Evolutionary conservation across 176 grass and related monocot genomes (phyloP).

Genomic region (Juncus inflexus): DNA sequence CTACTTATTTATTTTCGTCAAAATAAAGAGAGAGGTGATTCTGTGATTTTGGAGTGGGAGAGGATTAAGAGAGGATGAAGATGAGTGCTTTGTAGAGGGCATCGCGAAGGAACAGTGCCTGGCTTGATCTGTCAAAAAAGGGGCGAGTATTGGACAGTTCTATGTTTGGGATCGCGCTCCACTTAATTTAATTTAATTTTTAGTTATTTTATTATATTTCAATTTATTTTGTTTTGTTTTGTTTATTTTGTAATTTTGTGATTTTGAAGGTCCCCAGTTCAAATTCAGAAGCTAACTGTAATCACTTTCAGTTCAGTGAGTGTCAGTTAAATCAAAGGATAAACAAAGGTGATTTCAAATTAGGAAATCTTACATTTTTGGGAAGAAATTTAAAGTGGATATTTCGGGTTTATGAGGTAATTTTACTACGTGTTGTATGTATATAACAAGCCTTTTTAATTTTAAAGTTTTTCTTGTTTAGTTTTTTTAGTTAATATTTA

Average conservation of each 20-base stretch:
- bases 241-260: conserved; percentile 1
- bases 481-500: too few species aligned
- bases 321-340: conserved; percentile 63
- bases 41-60: conserved; percentile 64
- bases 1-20: too few species aligned
- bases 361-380: too few species aligned
- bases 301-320: conserved; percentile 65
- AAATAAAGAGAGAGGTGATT: conserved; percentile 36
- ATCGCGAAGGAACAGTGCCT: conserved; percentile 76
- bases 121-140: conserved; percentile 91
- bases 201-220: background rate
- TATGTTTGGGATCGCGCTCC: conserved; percentile 93
- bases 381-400: too few species aligned
- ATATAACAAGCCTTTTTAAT: too few species aligned
- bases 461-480: too few species aligned
- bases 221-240: background rate
- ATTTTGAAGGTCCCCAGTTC: conserved; percentile 58
- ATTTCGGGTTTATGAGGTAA: too few species aligned
- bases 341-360: conserved; percentile 23
- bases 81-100: conserved; percentile 83
- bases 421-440: too few species aligned
- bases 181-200: conserved; percentile 26
- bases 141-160: conserved; percentile 69
- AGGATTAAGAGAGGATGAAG: conserved; percentile 97
- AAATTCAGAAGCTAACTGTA: conserved; percentile 86